phyloP scores from a whole-genome alignment of 2,329 filamentous ascomycete species.

The Beauveria sp. region DNA sequence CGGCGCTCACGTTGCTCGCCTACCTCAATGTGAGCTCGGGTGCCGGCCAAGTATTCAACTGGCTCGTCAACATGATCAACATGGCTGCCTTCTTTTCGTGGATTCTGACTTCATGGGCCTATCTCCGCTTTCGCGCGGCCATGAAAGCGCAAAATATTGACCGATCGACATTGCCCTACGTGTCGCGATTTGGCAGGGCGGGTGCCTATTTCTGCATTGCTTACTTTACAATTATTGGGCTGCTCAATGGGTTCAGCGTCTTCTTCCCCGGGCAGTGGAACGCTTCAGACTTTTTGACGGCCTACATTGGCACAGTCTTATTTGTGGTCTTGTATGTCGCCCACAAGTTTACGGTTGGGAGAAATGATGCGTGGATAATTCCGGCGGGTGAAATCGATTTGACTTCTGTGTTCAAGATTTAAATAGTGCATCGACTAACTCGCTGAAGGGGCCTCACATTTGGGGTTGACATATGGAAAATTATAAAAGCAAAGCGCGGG shows the following conservation, averaged over 20 bases:
- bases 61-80: slow-evolving; percentile 37
- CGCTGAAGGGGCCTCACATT: not conserved
- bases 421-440: not conserved
- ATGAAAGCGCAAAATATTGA: slow-evolving; percentile 6
- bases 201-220: slow-evolving; percentile 9
- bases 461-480: not conserved
- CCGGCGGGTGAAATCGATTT: not conserved
- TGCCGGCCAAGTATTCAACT: slow-evolving; percentile 49
- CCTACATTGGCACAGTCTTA: slow-evolving; percentile 15
- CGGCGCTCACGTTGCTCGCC: slow-evolving; percentile 36
- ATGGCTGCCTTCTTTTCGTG: slow-evolving; percentile 14
- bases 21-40: slow-evolving; percentile 50
- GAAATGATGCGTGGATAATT: not conserved
- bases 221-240: slow-evolving; percentile 26
- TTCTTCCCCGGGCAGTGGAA: slow-evolving; percentile 17
- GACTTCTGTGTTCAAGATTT: not conserved
- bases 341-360: not conserved
- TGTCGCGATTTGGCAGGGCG: not conserved
- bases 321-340: not conserved
- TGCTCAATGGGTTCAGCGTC: slow-evolving; percentile 52
- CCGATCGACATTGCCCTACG: not conserved
- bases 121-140: slow-evolving; percentile 14
- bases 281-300: slow-evolving; percentile 14
- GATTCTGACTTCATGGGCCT: slow-evolving; percentile 12
- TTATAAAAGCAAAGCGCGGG: not conserved